A percentile compares a stretch with the other conserved stretches of the same genome.
Conservation (phyloP, 2,329 filamentous ascomycete species). For the Cercospora citrullina region DNA sequence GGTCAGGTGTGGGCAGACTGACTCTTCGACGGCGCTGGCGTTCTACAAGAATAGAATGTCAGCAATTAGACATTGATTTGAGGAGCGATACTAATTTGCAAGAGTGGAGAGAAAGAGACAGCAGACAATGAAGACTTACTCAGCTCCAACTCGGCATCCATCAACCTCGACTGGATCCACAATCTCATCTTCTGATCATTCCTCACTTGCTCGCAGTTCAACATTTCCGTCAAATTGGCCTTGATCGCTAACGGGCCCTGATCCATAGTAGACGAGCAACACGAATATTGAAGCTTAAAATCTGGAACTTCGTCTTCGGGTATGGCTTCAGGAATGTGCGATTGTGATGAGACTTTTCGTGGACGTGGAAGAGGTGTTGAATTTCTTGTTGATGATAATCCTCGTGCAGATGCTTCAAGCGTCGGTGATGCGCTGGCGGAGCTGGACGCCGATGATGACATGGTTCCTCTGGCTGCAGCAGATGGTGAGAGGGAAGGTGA, state of each 20-base stretch:
- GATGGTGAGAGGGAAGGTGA: constrained; percentile 31
- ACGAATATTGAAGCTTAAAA: constrained; percentile 14
- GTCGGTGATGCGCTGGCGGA: constrained; percentile 30
- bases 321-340: constrained; percentile 27
- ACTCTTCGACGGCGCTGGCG: constrained; percentile 35
- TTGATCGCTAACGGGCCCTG: constrained; percentile 54
- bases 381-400: constrained; percentile 33
- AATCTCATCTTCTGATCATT: constrained; percentile 48
- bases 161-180: constrained; percentile 55
- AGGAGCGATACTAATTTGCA: not conserved
- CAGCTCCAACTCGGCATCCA: constrained; percentile 56
- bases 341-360: constrained; percentile 11
- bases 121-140: constrained; percentile 29
- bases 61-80: not conserved
- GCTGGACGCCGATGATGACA: constrained; percentile 30
- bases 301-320: constrained; percentile 26
- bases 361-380: constrained; percentile 10
- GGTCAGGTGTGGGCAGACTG: constrained; percentile 22
- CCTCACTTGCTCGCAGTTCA: constrained; percentile 55
- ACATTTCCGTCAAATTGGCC: constrained; percentile 54
- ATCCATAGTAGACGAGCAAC: not conserved
- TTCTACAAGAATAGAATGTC: not conserved
- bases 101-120: not conserved
- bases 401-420: constrained; percentile 12
- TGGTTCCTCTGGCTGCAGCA: constrained; percentile 24